Base-by-base conservation (phyloP, 345 rosid genomes). In the Atalantia buxifolia region DNA sequence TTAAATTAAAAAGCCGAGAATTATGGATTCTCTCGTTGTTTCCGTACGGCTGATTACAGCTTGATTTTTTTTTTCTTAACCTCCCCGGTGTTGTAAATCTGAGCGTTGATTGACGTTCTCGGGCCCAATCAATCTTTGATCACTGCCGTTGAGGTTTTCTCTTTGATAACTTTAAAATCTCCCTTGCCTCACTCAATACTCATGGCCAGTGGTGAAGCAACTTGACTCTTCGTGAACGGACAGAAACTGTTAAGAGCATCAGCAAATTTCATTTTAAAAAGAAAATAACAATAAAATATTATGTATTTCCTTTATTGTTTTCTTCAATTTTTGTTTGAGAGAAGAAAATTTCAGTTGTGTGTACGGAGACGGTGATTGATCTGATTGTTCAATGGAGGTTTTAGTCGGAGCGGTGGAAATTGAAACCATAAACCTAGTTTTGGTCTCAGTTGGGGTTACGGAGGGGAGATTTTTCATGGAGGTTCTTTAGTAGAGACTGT, bases 401-500 rank as follows among this genome's bases (percentile, higher is more conserved):
- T 71, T 13, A 53, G 69, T 76, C 35, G 28, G 60, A 64, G 7
- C 9, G 31, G 62, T 25, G 4, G 64, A 79, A 67, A 56, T 56
- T 42, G 77, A 68, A 77, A 71, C 76, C 63, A 21, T 65, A 76
- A 60, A 76, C 73, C 74, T 68, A 66, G 16, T 21, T 59, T 78
- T 40, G 63, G 71, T 65, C 33, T 38, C 68, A 35, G 24, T 48
- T 55, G 25, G 33, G 82, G 77, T 62, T 61, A 66, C 35, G 38
- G 73, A 63, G 80, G 73, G 42, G 74, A 69, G 77, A 36, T 68
- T 76, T 77, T 56, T 45, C 42, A 75, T 83, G 87, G 90, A 87
- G 78, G 83, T 87, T 35, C 83, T 86, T 10, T 90, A 84, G 86
- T 80, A 71, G 72, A 22, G 60, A 31, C 38, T 18, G 57, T 40